Conservation (phyloP, 78 protist genomes). For the Andalucia godoyi region DNA sequence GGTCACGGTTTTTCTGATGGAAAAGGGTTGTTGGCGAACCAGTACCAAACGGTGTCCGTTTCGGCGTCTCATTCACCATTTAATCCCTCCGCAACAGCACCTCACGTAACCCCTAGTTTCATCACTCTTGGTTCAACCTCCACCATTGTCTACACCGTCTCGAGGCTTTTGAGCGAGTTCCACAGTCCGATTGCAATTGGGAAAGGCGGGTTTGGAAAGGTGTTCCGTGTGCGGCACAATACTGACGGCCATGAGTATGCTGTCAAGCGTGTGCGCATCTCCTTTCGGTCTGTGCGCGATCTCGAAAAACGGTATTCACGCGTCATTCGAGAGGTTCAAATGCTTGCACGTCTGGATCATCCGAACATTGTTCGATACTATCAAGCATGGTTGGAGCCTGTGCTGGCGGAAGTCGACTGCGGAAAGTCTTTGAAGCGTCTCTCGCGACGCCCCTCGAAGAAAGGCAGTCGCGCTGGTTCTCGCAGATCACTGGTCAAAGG, state of each 20-base stretch:
- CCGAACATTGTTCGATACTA: neutral
- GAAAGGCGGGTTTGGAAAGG: neutral
- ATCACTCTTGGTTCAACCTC: too few species aligned
- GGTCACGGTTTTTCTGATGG: too few species aligned
- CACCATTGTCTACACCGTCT: too few species aligned
- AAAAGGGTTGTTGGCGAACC: too few species aligned
- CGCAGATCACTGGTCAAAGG: too few species aligned
- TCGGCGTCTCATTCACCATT: too few species aligned
- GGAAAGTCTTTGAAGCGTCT: neutral
- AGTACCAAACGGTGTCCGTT: too few species aligned
- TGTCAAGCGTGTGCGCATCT: neutral
- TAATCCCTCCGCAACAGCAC: too few species aligned
- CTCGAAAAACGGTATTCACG: neutral
- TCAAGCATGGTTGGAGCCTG: slow-evolving; percentile 17
- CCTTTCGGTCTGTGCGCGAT: neutral
- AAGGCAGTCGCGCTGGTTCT: neutral
- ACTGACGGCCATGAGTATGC: neutral
- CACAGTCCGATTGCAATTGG: neutral
- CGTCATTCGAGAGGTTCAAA: neutral
- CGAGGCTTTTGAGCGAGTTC: too few species aligned
- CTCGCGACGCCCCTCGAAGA: neutral
- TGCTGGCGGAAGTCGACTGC: neutral
- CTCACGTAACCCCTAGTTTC: too few species aligned
- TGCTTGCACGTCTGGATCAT: neutral
- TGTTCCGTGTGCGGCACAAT: neutral